Evolutionary conservation across 1,284 basidiomycete genomes (phyloP).

Genomic region (Cryptococcus amylolentus): DNA sequence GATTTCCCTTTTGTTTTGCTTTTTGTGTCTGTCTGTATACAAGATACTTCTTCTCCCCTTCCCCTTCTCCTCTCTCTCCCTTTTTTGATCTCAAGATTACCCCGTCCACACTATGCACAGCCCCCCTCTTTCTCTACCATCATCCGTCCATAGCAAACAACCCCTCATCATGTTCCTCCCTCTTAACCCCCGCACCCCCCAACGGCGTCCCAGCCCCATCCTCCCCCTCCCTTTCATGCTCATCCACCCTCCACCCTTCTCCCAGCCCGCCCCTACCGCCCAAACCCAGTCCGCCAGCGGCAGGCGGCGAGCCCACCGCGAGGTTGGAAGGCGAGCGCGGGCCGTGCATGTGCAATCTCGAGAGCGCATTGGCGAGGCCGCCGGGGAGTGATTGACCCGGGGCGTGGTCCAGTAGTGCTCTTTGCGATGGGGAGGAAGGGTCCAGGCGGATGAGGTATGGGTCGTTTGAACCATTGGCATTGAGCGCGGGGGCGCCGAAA

Average conservation of each 20-base stretch:
- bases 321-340: slow-evolving; percentile 7
- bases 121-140: background rate
- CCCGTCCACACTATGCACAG: too few relatives aligned
- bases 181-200: background rate
- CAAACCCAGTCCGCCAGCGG: background rate
- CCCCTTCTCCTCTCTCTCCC: too few relatives aligned
- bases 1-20: too few relatives aligned
- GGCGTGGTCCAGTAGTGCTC: slow-evolving; percentile 45
- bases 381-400: slow-evolving; percentile 48
- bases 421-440: slow-evolving; percentile 35
- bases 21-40: too few relatives aligned
- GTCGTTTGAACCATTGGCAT: background rate
- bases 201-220: slow-evolving; percentile 6
- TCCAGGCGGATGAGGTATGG: slow-evolving; percentile 33
- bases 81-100: too few relatives aligned
- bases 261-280: background rate
- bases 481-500: background rate
- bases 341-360: slow-evolving; percentile 44
- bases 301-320: background rate
- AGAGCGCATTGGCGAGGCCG: slow-evolving; percentile 46
- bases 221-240: background rate
- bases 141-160: slow-evolving; percentile 33
- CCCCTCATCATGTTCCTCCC: slow-evolving; percentile 44
- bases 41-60: too few relatives aligned
- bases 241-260: background rate